phyloP scores from a whole-genome alignment of 164 flowering plant genomes.

The Cinnamomum micranthum region DNA sequence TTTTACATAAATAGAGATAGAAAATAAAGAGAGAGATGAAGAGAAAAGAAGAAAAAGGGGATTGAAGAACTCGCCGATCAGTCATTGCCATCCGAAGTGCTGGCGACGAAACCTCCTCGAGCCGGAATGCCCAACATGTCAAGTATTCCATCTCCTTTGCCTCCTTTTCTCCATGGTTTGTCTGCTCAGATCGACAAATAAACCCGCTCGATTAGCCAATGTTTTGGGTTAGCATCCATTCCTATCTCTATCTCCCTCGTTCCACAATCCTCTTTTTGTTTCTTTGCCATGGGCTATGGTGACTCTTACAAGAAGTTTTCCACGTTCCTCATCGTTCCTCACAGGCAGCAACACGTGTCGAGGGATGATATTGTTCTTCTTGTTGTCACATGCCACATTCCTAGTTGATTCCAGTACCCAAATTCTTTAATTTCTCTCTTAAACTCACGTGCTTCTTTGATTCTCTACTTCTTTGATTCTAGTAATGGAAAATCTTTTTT shows the following conservation, averaged over 20 bases:
- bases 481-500: too few relatives aligned
- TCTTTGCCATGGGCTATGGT: conserved; percentile 47
- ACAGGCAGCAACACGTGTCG: conserved; percentile 61
- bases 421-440: background rate
- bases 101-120: background rate
- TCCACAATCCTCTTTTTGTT: conserved; percentile 43
- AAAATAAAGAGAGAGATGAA: too few relatives aligned
- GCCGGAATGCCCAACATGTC: conserved; percentile 9
- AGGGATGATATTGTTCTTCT: conserved; percentile 66
- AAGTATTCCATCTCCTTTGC: conserved; percentile 50
- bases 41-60: too few relatives aligned
- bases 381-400: conserved; percentile 72
- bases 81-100: background rate
- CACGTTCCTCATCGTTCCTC: conserved; percentile 72
- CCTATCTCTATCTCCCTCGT: conserved; percentile 19
- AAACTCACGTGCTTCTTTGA: too few relatives aligned
- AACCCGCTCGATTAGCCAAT: too few relatives aligned
- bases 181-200: too few relatives aligned
- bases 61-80: background rate
- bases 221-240: too few relatives aligned
- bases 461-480: too few relatives aligned
- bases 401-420: conserved; percentile 80
- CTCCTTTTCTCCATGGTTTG: too few relatives aligned
- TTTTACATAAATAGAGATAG: too few relatives aligned
- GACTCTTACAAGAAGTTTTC: conserved; percentile 58